Conservation (phyloP, 2,329 filamentous ascomycete genomes). For the Sarocladium brachiariae region DNA sequence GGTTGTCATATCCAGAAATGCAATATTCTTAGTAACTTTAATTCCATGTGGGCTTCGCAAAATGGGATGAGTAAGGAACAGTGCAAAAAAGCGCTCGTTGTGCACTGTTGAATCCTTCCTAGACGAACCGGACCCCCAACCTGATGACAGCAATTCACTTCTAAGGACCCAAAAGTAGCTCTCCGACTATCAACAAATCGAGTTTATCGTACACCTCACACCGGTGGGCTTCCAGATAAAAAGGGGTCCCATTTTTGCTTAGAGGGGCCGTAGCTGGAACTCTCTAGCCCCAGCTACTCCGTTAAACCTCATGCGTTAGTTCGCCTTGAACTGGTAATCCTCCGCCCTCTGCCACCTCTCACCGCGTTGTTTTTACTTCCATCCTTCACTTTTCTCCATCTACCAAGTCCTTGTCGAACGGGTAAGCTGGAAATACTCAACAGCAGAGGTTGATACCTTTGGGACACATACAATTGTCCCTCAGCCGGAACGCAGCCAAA, state of each 20-base stretch:
- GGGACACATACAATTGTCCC: neutral
- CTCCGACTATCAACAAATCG: neutral
- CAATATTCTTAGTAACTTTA: neutral
- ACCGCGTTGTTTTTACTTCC: neutral
- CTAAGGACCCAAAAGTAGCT: neutral
- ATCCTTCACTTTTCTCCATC: neutral
- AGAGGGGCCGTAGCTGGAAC: neutral
- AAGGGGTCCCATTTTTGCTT: constrained; percentile 1
- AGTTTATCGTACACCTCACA: constrained; percentile 6
- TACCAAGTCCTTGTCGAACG: too few species aligned
- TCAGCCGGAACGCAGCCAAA: neutral
- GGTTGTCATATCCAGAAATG: neutral
- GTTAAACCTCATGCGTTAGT: constrained; percentile 5
- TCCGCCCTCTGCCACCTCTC: constrained; percentile 1
- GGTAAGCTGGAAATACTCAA: too few species aligned
- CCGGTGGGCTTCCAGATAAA: neutral
- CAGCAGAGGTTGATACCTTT: too few species aligned
- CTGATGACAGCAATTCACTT: constrained; percentile 5
- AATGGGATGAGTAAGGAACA: constrained; percentile 3
- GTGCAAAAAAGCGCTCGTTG: constrained; percentile 1
- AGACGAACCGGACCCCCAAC: neutral
- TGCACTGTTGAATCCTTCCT: neutral
- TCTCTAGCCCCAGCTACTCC: neutral
- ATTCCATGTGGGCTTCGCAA: neutral
- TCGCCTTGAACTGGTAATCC: neutral